Evolutionary conservation across 176 grass and related monocot genomes (phyloP), one percentile per base, ranked within the genome.

Genomic region (Lolium rigidum): DNA sequence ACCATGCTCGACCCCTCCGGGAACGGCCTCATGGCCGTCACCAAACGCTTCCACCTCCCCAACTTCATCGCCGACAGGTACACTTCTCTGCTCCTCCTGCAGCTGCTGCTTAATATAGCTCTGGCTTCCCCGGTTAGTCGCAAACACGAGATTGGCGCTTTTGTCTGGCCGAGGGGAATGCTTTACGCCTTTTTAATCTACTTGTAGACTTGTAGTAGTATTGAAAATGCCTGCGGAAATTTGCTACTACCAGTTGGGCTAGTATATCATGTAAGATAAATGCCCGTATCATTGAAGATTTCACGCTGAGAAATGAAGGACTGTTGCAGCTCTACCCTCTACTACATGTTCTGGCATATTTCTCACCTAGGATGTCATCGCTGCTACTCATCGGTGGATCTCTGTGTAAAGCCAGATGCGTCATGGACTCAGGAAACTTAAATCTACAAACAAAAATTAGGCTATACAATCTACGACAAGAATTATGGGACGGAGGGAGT

Each of bases 1-100:
- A 96, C 91, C 68, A 94, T 96, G 94, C 90, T 99, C 46, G 97
- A 99, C 90, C 94, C 94, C 17, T 99, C 94, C 22, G 97, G 94
- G 39, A 99, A 99, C 67, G 97, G 94, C 12, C 97, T 99, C 86
- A 96, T 99, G 94, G 86, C 92, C n/a, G 94, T 96, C 55, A 88
- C 86, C 82, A 89, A 87, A 31, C 94, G 89, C 82, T 94, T 99
- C 74, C 77, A 94, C 63, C 78, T 99, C 78, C 94, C 92, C 5
- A 85, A 58, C 51, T 98, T 99, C 90, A 85, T 99, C 77, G 59
- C 88, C 22, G 82, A 88, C 76, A 95, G 94, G 97, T 99, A 10
- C 20, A n/a, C 46, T 66, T 48, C 10, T 20, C 26, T 28, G 26
- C 26, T 28, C 26, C 26, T 28, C 26, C 26, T 28, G 1, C 63